These are phyloP conservation scores for Aspergillus sp. DNA, from an alignment of 2,329 filamentous ascomycete species.

Conservation along the genomic window DNA sequence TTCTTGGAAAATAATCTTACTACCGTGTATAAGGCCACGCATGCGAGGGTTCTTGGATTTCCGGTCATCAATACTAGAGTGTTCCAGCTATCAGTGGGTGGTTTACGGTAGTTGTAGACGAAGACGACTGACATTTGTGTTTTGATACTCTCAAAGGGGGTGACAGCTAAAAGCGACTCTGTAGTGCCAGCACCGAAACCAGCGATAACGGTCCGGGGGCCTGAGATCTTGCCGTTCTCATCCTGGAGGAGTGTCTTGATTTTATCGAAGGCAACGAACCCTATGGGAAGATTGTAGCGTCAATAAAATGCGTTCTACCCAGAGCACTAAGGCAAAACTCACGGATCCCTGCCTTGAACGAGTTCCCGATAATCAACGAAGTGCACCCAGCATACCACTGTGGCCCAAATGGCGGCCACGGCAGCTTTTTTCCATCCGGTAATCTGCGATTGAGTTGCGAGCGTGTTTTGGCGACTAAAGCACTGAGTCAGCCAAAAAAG, in stretches of 20 bases:
- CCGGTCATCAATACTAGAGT: slow-evolving; percentile 75
- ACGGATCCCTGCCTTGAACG: slow-evolving; percentile 91
- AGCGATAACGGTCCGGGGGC: slow-evolving; percentile 81
- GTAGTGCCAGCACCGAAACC: slow-evolving; percentile 93
- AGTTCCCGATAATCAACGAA: slow-evolving; percentile 93
- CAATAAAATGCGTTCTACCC: background rate
- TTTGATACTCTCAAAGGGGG: slow-evolving; percentile 96
- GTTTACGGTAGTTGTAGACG: background rate
- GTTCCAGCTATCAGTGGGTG: background rate
- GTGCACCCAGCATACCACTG: slow-evolving; percentile 99
- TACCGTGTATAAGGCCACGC: slow-evolving; percentile 85
- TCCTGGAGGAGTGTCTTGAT: slow-evolving; percentile 81
- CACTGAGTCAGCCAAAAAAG: slow-evolving; percentile 5
- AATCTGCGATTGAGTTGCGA: slow-evolving; percentile 85
- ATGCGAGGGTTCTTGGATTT: slow-evolving; percentile 79
- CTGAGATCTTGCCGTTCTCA: slow-evolving; percentile 76
- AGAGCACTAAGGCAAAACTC: slow-evolving; percentile 31
- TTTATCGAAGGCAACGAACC: slow-evolving; percentile 92
- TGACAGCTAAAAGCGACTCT: slow-evolving; percentile 86
- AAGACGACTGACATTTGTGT: slow-evolving; percentile 62
- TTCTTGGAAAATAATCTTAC: slow-evolving; percentile 77
- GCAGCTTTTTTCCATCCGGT: slow-evolving; percentile 73
- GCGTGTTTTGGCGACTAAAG: slow-evolving; percentile 79
- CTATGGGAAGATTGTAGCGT: slow-evolving; percentile 31
- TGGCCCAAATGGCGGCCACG: slow-evolving; percentile 84